Evolutionary conservation across 164 flowering plant species (phyloP).

Genomic region (Chloranthus sessilifolius): DNA sequence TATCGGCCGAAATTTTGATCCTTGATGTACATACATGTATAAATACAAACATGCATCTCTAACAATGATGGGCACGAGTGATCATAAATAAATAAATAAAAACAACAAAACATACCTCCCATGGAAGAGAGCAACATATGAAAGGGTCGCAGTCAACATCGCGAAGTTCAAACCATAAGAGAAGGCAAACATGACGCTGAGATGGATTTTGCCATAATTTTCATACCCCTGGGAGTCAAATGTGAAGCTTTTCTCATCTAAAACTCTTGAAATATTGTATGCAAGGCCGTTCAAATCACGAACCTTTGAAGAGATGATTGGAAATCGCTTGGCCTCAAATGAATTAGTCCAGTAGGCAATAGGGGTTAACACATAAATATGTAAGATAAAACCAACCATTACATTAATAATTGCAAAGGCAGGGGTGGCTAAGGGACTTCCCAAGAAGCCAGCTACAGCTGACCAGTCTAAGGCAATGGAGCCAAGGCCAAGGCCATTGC

Average conservation of each 20-base stretch:
- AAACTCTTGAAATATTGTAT: slow-evolving; percentile 33
- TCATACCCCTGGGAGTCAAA: slow-evolving; percentile 34
- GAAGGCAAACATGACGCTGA: slow-evolving; percentile 39
- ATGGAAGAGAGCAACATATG: slow-evolving; percentile 66
- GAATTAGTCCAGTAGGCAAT: slow-evolving; percentile 48
- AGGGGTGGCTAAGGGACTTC: slow-evolving; percentile 54
- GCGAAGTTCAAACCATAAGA: slow-evolving; percentile 55
- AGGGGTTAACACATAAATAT: slow-evolving; percentile 36
- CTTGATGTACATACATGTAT: too few relatives aligned
- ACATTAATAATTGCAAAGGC: slow-evolving; percentile 42
- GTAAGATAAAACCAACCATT: slow-evolving; percentile 30
- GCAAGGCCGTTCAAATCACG: slow-evolving; percentile 30
- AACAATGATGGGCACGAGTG: background rate
- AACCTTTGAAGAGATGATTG: slow-evolving; percentile 40
- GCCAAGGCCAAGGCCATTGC: slow-evolving; percentile 53
- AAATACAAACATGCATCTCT: background rate
- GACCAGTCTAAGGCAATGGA: slow-evolving; percentile 58
- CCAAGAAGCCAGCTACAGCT: slow-evolving; percentile 35
- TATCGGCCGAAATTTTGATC: too few relatives aligned
- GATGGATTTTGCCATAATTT: slow-evolving; percentile 37
- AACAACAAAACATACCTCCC: slow-evolving; percentile 12
- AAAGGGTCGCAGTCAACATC: slow-evolving; percentile 38
- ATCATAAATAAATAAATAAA: too few relatives aligned
- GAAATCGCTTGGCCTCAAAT: slow-evolving; percentile 45
- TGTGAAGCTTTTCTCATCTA: slow-evolving; percentile 21